Evolutionary conservation across 208 protist species (phyloP), one percentile per base, ranked within the genome.

Genomic region (Vickermania spadyakhi): DNA sequence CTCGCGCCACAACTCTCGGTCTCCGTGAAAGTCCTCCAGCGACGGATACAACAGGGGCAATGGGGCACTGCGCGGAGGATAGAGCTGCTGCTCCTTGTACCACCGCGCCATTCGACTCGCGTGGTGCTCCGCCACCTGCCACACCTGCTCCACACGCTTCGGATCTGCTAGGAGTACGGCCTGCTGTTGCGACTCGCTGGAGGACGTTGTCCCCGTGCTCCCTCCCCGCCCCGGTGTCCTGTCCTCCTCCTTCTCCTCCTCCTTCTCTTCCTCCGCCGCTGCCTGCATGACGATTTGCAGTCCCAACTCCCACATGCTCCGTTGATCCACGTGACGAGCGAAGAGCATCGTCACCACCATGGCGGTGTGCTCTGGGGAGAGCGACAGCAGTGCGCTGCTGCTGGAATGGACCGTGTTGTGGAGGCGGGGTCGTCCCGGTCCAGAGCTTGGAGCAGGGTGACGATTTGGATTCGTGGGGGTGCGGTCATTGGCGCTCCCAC

Each of bases 291-390:
- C 51, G 25, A 7, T 23, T 23, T 26, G 5, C 21, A 23, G 11
- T 52, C 27, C 18, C 31, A 26, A 7, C 3, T 3, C 18, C 18
- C 7, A 7, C 45, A 83, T 68, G 5, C 75, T 69, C 54, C 79
- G 54, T 31, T 62, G 61, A 56, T 91, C 84, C 31, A 87, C 66
- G 1, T 64, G 75, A 18, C 84, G 72, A 11, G 78, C 80, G 11
- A 91, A 66, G 58, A 85, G 77, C n/a, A 91, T 54, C 7, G 75
- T 72, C 26, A 87, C 84, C 55, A 87, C 55, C 75, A 85, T 81
- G 28, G 84, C 84, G n/a, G 80, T 86, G 68, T 87, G 79, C 58
- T 91, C 84, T 5, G 84, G 84, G 1, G 73, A 80, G 3, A 89
- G 51, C 11, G 36, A 45, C 36, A 45, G 36, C 36, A 45, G 18